Base-by-base conservation (phyloP, 352 stramenopile species). In the Globisporangium recalcitrans region DNA sequence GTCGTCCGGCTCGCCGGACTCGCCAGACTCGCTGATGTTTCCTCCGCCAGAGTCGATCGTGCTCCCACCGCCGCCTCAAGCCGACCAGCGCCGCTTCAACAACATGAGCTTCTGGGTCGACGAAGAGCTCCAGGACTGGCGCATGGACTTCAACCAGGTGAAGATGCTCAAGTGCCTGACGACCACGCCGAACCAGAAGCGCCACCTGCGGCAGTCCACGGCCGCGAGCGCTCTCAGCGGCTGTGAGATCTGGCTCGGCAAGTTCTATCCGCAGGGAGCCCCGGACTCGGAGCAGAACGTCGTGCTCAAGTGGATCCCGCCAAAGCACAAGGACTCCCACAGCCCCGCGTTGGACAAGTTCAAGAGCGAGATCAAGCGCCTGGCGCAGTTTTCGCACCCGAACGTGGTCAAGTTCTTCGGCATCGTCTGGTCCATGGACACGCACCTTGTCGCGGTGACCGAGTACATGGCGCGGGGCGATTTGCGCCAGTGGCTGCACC, bases 351-450 rank as follows among this genome's bases (percentile, higher is more conserved):
- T 36, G 26, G 75, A 87, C 36, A 87, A 85, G 60, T 74, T 93
- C 48, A 87, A 85, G 55, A 67, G 71, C 21, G 80, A 91, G 47
- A 65, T 93, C 22, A 75, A 75, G 40, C 77, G 82, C 22, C 74
- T 82, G 62, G 80, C 84, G 21, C 64, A 77, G 31, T 75, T 93
- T 40, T 77, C 68, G 16, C 84, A 93, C 53, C 80, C 84, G n/a
- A 85, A 85, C 55, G 75, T 93, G n/a, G 77, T 78, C 44, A 58
- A 73, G n/a, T 93, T 90, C 54, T 73, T 88, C n/a, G 82, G 84
- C 27, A 82, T 93, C 11, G 73, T 80, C 14, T 91, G 81, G 84
- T 89, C 81, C 22, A 69, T 69, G 13, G 71, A 88, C 44, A 87
- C 79, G 10, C 75, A 90, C 47, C 38, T 93, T n/a, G 67, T 85